Percentiles rank a stretch among this genome's conserved stretches.
These are phyloP conservation scores for Fagopyrum tataricum DNA, from an alignment of 148 eudicot genomes.

Conservation along the genomic window DNA sequence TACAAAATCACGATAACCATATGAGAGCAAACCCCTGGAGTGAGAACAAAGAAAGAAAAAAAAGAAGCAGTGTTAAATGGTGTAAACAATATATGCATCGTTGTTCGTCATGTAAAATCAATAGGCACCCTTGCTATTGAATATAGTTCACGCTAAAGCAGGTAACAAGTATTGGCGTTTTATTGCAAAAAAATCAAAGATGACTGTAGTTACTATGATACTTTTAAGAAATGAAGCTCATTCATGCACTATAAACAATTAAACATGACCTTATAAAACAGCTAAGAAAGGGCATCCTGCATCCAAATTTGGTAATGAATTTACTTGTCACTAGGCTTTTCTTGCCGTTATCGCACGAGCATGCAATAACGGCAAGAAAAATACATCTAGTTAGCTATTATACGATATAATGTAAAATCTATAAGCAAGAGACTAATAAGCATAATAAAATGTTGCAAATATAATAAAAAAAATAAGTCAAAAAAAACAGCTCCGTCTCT, in stretches of 20 bases:
- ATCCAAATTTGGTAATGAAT: background rate
- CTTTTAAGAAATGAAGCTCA: background rate
- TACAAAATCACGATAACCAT: constrained; percentile 22
- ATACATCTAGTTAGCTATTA: background rate
- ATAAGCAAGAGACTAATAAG: background rate
- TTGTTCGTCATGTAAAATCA: background rate
- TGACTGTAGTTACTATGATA: background rate
- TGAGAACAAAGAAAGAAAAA: background rate
- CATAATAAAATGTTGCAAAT: background rate
- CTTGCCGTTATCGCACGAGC: constrained; percentile 1
- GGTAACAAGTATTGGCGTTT: background rate
- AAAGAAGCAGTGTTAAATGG: background rate
- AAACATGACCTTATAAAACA: background rate
- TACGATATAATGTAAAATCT: background rate
- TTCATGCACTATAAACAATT: background rate
- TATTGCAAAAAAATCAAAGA: background rate
- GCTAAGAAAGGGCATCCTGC: background rate
- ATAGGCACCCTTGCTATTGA: no score
- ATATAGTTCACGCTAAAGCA: background rate
- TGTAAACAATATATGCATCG: background rate
- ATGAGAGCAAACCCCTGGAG: background rate
- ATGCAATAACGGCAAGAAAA: no score
- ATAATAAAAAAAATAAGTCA: background rate
- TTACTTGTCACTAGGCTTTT: background rate
- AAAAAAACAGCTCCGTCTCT: background rate